A percentile compares a stretch with the other conserved stretches of the same genome.
These are phyloP conservation scores for Saccharomycopsis malanga DNA, from an alignment of 805 yeast genomes.

Conservation along the genomic window DNA sequence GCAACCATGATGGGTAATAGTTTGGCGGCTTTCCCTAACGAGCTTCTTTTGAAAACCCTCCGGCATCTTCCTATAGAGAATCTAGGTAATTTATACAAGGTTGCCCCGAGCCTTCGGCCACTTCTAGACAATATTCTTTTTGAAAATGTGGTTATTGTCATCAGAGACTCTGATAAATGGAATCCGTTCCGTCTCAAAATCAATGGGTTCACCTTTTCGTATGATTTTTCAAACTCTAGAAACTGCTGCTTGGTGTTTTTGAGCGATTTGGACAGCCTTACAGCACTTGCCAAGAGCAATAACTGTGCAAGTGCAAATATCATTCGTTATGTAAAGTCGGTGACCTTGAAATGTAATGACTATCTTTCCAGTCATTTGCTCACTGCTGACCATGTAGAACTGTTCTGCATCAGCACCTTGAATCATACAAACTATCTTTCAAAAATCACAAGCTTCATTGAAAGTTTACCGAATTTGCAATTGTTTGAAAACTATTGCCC, in stretches of 20 bases:
- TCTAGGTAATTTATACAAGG: neutral
- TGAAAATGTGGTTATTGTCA: neutral
- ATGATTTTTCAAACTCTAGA: neutral
- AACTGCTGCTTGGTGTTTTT: neutral
- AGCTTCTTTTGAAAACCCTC: neutral
- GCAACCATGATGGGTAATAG: no score
- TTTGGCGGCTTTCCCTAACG: neutral
- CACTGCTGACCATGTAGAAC: neutral
- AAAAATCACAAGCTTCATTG: neutral
- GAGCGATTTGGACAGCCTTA: neutral
- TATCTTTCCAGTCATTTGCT: neutral
- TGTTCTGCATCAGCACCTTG: neutral
- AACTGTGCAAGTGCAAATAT: neutral
- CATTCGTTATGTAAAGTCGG: neutral
- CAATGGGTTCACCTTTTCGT: slow-evolving; percentile 1
- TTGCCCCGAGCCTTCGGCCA: neutral
- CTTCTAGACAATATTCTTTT: neutral
- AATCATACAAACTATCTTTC: neutral
- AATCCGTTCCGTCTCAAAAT: neutral
- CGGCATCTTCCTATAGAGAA: neutral
- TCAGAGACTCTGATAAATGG: slow-evolving; percentile 1
- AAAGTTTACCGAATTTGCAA: neutral
- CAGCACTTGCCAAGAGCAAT: neutral
- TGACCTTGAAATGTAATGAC: neutral
- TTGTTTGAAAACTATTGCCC: slow-evolving; percentile 1